Base-by-base conservation (phyloP, 306 rosid species). In the Vigna nakashimae region DNA sequence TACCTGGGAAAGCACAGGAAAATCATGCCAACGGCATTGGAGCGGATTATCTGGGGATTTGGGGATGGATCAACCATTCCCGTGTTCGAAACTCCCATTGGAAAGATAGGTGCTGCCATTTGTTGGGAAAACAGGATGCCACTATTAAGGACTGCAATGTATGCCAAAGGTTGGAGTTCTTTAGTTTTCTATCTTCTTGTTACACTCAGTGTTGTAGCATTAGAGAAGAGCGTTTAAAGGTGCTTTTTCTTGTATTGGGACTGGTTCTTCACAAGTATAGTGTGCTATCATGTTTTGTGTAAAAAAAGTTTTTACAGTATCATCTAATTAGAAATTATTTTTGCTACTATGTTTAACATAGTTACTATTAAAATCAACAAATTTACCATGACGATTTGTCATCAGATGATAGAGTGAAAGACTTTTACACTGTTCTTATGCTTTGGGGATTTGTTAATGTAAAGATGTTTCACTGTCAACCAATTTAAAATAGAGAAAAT, bases 111-210 rank as follows among this genome's bases (percentile, higher is more conserved):
- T 50, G 98, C 92, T 76, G 96, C 88, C 75, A 88, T 94, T 85
- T 94, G 98, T 78, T 92, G 97, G 97, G 97, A 94, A 80, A 94
- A 92, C 85, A 90, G 71, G 75, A 92, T 94, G 98, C 97, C 98
- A 46, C 92, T 90, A 17, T 76, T 89, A 75, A 92, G 98, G 82
- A 92, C 98, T 26, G 95, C 97, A 14, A 83, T 94, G 96, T 92
- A 94, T 84, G 96, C 96, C 20, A 94, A 92, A 89, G 98, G 98
- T 91, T 83, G 43, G 94, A 71, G 38, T 5, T 55, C 28, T 71
- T 40, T 30, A 12, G 58, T 57, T 56, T 76, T 76, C 26, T 26
- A 60, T 53, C 20, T 50, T 38, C 17, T 11, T 36, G 4, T 71
- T 17, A 50, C 56, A 68, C 0, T 1, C 22, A 20, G 20, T 57